Percentiles rank a stretch among this genome's conserved stretches.
phyloP scores from a whole-genome alignment of 2,329 filamentous ascomycete species.

The Penicillium sp. region DNA sequence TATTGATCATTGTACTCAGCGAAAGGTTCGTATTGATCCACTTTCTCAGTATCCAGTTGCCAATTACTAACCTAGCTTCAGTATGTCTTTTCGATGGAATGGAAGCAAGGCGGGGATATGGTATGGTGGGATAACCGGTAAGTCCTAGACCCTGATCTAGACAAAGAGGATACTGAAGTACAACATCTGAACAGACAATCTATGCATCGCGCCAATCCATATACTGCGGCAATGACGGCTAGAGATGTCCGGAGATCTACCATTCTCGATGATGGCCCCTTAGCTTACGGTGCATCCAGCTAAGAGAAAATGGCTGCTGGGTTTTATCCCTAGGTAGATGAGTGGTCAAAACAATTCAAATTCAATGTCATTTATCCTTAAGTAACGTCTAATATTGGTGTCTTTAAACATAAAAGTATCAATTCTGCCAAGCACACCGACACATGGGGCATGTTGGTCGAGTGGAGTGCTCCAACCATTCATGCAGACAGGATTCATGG shows the following conservation, averaged over 20 bases:
- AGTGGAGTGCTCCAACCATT: not conserved
- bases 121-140: conserved; percentile 32
- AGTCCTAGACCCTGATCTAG: not conserved
- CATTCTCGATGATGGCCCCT: conserved; percentile 26
- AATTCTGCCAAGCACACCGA: not conserved
- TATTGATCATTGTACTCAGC: conserved; percentile 25
- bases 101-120: conserved; percentile 26
- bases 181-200: conserved; percentile 15
- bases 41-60: not conserved
- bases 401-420: not conserved
- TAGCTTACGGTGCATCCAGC: conserved; percentile 22
- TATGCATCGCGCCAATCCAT: conserved; percentile 30
- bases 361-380: not conserved
- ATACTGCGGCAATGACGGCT: conserved; percentile 23
- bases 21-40: conserved; percentile 7
- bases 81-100: conserved; percentile 30
- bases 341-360: too few relatives aligned
- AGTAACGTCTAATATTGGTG: not conserved
- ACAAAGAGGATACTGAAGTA: not conserved
- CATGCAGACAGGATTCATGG: not conserved
- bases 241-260: conserved; percentile 29
- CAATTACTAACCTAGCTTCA: conserved; percentile 1
- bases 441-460: not conserved
- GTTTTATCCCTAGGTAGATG: not conserved
- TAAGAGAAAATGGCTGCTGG: conserved; percentile 7